A percentile compares a stretch with the other conserved stretches of the same genome.
Conservation (phyloP, 768 basidiomycete genomes). For the Leccinum uliginosum region DNA sequence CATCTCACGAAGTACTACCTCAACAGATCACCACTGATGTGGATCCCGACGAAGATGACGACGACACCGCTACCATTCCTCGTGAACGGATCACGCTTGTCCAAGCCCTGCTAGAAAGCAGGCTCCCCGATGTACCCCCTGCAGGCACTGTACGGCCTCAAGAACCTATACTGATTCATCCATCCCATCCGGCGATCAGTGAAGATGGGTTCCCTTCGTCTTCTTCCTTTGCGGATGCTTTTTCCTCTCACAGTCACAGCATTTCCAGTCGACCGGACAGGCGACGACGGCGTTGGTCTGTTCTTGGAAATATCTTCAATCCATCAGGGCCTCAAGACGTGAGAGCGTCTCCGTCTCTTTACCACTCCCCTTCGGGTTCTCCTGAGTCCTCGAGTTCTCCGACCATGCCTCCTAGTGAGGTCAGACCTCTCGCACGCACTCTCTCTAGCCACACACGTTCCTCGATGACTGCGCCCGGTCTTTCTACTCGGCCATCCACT, state of each 20-base stretch:
- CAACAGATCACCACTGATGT: constrained; percentile 35
- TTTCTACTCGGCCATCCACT: constrained; percentile 31
- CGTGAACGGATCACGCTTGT: constrained; percentile 67
- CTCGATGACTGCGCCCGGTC: constrained; percentile 10
- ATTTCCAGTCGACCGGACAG: constrained; percentile 32
- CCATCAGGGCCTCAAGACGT: constrained; percentile 22
- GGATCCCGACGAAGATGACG: constrained; percentile 58
- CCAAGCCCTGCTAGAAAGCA: constrained; percentile 74
- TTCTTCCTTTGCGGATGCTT: constrained; percentile 45
- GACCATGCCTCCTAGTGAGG: constrained; percentile 16
- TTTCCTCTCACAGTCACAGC: constrained; percentile 31
- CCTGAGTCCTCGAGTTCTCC: constrained; percentile 16
- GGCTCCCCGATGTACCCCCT: constrained; percentile 71
- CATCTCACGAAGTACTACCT: constrained; percentile 24
- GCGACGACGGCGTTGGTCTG: constrained; percentile 69
- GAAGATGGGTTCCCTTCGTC: constrained; percentile 44
- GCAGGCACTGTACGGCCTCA: constrained; percentile 61
- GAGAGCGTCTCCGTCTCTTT: constrained; percentile 25
- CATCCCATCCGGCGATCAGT: constrained; percentile 36
- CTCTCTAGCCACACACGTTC: constrained; percentile 20
- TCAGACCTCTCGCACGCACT: constrained; percentile 24
- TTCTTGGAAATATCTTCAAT: constrained; percentile 47
- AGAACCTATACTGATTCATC: constrained; percentile 59
- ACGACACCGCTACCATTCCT: constrained; percentile 35
- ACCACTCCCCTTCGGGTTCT: constrained; percentile 17